A percentile compares a stretch with the other conserved stretches of the same genome.
Evolutionary conservation across 441 rosid genomes (phyloP).

Genomic region (Eutrema salsugineum): DNA sequence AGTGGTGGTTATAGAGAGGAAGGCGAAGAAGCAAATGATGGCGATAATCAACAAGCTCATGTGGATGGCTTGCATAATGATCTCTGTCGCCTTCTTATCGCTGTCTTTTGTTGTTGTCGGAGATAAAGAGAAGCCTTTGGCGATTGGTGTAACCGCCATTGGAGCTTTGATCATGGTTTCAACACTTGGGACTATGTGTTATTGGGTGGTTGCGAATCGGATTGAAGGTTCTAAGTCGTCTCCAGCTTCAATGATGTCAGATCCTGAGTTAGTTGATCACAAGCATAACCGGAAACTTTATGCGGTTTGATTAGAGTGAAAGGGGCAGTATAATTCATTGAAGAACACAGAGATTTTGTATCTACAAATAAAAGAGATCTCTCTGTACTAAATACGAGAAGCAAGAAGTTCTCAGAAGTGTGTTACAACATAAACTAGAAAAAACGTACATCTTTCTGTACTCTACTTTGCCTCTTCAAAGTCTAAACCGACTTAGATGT

Average conservation of each 20-base stretch:
- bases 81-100: constrained; percentile 73
- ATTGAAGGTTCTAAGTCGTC: constrained; percentile 56
- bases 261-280: constrained; percentile 51
- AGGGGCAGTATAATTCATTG: background rate
- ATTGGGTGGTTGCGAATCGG: constrained; percentile 58
- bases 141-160: constrained; percentile 40
- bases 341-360: constrained; percentile 20
- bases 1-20: constrained; percentile 83
- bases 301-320: constrained; percentile 48
- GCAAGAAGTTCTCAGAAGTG: too few species aligned
- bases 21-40: constrained; percentile 92
- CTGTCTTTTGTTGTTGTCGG: constrained; percentile 65
- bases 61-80: constrained; percentile 87
- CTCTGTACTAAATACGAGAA: too few species aligned
- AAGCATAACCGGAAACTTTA: constrained; percentile 60
- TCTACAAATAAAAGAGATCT: constrained; percentile 6
- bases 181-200: constrained; percentile 62
- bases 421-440: too few species aligned
- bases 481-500: too few species aligned
- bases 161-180: constrained; percentile 57
- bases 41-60: constrained; percentile 81
- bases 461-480: too few species aligned
- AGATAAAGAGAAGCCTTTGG: constrained; percentile 40
- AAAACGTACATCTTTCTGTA: too few species aligned
- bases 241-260: constrained; percentile 57